Percentiles rank a stretch among this genome's conserved stretches.
Conservation (phyloP, 2,329 filamentous ascomycete genomes). For the Trichoderma polysporum region DNA sequence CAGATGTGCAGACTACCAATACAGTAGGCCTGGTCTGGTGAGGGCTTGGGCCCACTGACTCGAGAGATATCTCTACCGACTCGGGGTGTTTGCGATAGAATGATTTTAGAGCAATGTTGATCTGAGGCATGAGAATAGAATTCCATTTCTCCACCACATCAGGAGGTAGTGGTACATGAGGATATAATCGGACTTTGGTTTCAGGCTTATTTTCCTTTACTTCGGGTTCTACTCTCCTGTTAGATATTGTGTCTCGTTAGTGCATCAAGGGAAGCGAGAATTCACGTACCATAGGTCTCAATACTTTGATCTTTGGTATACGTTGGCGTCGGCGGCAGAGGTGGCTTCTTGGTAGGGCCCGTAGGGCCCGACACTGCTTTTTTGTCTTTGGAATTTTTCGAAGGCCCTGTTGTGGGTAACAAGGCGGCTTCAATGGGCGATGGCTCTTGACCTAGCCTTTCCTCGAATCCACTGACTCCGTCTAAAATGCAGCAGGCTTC, state of each 20-base stretch:
- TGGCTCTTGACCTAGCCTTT: conserved; percentile 51
- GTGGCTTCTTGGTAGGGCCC: conserved; percentile 14
- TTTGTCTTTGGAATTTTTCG: conserved; percentile 15
- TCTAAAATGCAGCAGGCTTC: conserved; percentile 62
- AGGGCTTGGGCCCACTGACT: conserved; percentile 69
- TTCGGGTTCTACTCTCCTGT: conserved; percentile 24
- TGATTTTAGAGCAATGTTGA: conserved; percentile 67
- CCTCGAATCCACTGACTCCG: conserved; percentile 56
- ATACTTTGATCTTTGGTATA: background rate
- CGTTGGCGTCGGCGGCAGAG: background rate
- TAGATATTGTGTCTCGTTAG: background rate
- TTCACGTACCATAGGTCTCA: background rate
- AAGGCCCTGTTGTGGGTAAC: background rate
- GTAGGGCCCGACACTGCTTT: background rate
- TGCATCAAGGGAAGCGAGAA: background rate
- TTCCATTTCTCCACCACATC: conserved; percentile 72
- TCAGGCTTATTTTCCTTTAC: conserved; percentile 30
- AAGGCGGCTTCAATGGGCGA: conserved; percentile 28
- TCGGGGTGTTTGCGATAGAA: conserved; percentile 74
- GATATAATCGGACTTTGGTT: conserved; percentile 57
- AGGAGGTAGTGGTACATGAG: conserved; percentile 56
- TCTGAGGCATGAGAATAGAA: conserved; percentile 65
- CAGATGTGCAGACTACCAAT: conserved; percentile 73
- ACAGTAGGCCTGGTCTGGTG: conserved; percentile 69
- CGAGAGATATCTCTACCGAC: conserved; percentile 74